Evolutionary conservation across 208 protist genomes (phyloP).

Genomic region (Leishmania amazonensis): DNA sequence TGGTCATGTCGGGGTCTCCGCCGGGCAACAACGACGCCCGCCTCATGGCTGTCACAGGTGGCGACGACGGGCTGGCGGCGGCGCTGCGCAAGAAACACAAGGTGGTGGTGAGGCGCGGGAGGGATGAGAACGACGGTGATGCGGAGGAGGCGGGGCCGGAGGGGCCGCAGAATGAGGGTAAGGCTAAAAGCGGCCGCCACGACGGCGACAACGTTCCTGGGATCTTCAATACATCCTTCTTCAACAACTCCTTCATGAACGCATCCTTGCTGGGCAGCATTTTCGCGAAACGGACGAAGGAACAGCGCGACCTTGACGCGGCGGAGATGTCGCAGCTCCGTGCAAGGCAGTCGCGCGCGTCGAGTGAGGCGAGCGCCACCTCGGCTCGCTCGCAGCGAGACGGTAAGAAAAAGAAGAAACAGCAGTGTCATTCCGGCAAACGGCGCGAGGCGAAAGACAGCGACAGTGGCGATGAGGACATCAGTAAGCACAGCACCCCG

Average conservation of each 20-base stretch:
- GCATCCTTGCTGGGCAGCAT: slow-evolving; percentile 46
- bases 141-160: slow-evolving; percentile 13
- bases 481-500: slow-evolving; percentile 20
- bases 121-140: slow-evolving; percentile 18
- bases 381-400: background rate
- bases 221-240: slow-evolving; percentile 45
- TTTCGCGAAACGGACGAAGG: slow-evolving; percentile 33
- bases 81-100: slow-evolving; percentile 72
- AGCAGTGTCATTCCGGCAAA: background rate
- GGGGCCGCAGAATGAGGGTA: slow-evolving; percentile 1
- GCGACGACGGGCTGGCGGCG: slow-evolving; percentile 54
- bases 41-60: slow-evolving; percentile 50
- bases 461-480: slow-evolving; percentile 21
- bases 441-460: slow-evolving; percentile 11
- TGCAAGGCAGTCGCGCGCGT: background rate
- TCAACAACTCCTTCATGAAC: slow-evolving; percentile 52
- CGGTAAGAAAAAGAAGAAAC: slow-evolving; percentile 2
- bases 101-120: slow-evolving; percentile 36
- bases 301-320: slow-evolving; percentile 30
- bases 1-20: slow-evolving; percentile 11
- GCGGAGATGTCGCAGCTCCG: slow-evolving; percentile 14
- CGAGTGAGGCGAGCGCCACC: background rate
- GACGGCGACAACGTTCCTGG: slow-evolving; percentile 16
- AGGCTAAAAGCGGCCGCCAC: background rate
- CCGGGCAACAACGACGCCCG: slow-evolving; percentile 42